Conservation (phyloP, 306 rosid genomes). For the Prunus fruticosa region DNA sequence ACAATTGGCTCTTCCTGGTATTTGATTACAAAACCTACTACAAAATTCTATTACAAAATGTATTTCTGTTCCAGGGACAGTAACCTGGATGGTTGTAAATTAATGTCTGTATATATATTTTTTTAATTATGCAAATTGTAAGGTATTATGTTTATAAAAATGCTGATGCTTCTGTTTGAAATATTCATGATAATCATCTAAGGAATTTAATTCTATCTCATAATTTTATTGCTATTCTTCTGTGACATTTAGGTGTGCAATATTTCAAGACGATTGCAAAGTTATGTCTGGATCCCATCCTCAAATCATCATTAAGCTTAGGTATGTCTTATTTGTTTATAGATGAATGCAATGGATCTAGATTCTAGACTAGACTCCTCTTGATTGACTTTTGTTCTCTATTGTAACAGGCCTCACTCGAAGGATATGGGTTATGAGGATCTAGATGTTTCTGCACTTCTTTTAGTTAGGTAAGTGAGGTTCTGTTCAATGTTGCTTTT, state of each 20-base stretch:
- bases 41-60: no score
- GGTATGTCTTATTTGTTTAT: constrained; percentile 36
- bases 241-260: constrained; percentile 52
- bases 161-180: background rate
- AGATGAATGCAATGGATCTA: background rate
- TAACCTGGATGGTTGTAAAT: background rate
- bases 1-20: background rate
- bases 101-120: background rate
- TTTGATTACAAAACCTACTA: background rate
- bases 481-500: constrained; percentile 9
- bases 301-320: constrained; percentile 63
- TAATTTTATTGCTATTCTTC: background rate
- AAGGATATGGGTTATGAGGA: constrained; percentile 95
- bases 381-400: constrained; percentile 24
- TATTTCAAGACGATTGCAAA: constrained; percentile 83
- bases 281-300: constrained; percentile 52
- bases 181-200: background rate
- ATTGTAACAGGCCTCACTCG: constrained; percentile 69
- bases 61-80: background rate
- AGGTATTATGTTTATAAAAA: background rate
- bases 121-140: background rate
- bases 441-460: constrained; percentile 69
- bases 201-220: background rate
- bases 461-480: constrained; percentile 60
- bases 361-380: background rate